Base-by-base conservation (phyloP, 371 early-diverging fungal species). In the Mortierella sp. region DNA sequence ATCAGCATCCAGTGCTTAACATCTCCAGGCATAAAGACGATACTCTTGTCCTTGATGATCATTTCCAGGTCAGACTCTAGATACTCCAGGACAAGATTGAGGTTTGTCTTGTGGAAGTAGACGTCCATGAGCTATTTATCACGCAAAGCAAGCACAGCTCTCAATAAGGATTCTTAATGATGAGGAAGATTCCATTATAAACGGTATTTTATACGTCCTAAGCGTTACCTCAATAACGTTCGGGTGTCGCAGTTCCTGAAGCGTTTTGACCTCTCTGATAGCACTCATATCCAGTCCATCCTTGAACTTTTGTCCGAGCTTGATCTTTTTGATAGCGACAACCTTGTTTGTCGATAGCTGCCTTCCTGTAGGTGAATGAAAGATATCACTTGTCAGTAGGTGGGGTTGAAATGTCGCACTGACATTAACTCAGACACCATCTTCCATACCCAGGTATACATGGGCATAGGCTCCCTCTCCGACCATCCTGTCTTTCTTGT, bases 1-100 rank as follows among this genome's bases (percentile, higher is more conserved):
- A 99, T 99, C 62, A 95, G 59, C 93, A 99, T 92, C 99, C 99
- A 99, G 55, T 94, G 90, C 79, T 99, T 99, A 48, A 99, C 95
- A 80, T 99, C 99, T 4, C 92, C 95, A 3, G 97, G 93, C 89
- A 93, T 94, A 78, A 99, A 97, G 21, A 97, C 87, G 28, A 99
- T 83, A 47, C 85, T 87, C 64, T 92, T 93, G 70, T 98, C 97
- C 73, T 97, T 97, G 82, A 99, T 99, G 43, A 99, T 89, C 81
- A 90, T 90, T 78, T 99, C 99, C 50, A 99, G 79, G 81, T 99
- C 99, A 7, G 94, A 92, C 60, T 97, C 97, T 58, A 98, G 81
- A 64, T 90, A 99, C 80, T 99, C 99, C 11, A 99, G 86, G 1
- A 99, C 98, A 52, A 99, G 83, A 81, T 99, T 95, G 54, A 99